Evolutionary conservation across 1,284 basidiomycete genomes (phyloP), one percentile per base, ranked within the genome.

Genomic region (Ceratobasidium sp.): DNA sequence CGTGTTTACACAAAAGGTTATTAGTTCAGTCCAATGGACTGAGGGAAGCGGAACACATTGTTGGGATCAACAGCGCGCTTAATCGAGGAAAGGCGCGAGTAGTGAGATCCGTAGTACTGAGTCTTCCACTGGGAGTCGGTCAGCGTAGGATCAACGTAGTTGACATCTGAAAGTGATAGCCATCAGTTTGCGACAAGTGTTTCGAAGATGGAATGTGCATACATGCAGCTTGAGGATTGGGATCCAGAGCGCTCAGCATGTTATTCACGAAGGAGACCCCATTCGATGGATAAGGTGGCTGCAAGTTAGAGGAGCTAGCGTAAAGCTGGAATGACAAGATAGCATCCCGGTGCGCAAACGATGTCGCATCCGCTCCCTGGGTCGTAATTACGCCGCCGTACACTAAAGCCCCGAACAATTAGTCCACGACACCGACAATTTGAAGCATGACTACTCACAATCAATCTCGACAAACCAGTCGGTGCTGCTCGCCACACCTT

Each of bases 291-390:
- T 75, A 77, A 38, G 77, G 73, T 40, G 77, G 75, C 34, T 70
- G 72, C 12, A 57, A 71, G 8, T 73, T 73, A 15, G 72, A 50
- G 12, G 73, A 71, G n/a, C 38, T 56, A 12, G 76, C 76, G 70
- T 78, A 78, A 67, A 78, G 70, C 57, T 78, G 77, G 69, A 74
- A 75, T 13, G 67, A 72, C 15, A 77, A 64, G 12, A 74, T 74
- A 15, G 71, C 73, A 69, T 74, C 71, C 22, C 77, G 74, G 57
- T 74, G 72, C 0, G 72, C 72, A 68, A 77, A 78, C 10, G 74
- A 71, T 2, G 73, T 73, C 10, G 69, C 71, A 32, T 72, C 54
- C 15, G 71, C 65, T 0, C 72, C 38, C 27, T 74, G 70, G 17
- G 49, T 34, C 62, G 73, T 74, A 70, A 77, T 73, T 3, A 58